Base-by-base conservation (phyloP, 169 alveolate genomes). In the Eimeria necatrix region DNA sequence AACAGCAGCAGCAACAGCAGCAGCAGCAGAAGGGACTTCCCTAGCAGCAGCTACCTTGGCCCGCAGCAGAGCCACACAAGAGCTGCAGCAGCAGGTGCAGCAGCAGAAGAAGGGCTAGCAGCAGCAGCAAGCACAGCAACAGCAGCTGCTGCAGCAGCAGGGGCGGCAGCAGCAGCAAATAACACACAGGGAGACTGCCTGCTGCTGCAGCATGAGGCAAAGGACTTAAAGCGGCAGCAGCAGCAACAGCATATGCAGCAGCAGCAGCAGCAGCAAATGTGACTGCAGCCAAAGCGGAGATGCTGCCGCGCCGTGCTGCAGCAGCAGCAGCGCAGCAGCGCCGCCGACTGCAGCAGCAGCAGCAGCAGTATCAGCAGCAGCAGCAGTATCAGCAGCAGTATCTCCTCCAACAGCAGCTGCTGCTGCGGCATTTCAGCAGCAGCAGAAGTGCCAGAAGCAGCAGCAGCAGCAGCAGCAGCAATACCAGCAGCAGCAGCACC, bases 261-360 rank as follows among this genome's bases (percentile, higher is more conserved):
- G 73, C 73, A 60, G 73, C 73, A 60, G 73, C 73, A 10, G 73
- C 73, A 60, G 73, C 73, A 60, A n/a, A n/a, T n/a, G n/a, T n/a
- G n/a, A n/a, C n/a, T n/a, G n/a, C n/a, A n/a, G n/a, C n/a, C n/a
- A n/a, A n/a, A n/a, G n/a, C n/a, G n/a, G n/a, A n/a, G n/a, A n/a
- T n/a, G n/a, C n/a, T n/a, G n/a, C n/a, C n/a, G n/a, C n/a, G n/a
- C n/a, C n/a, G n/a, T n/a, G n/a, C n/a, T n/a, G 73, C 73, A 60
- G 73, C 73, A 4, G 73, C 73, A 3, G n/a, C 32, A 24, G 22
- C 12, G 73, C 73, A 60, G 73, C 73, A 60, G 20, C 73, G n/a
- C 73, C 4, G 73, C 10, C 46, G 8, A 1, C 8, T 10, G n/a
- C n/a, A n/a, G n/a, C n/a, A n/a, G n/a, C n/a, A n/a, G n/a, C n/a